These are phyloP conservation scores for Hebeloma cylindrosporum DNA, from an alignment of 768 basidiomycete genomes.

Conservation along the genomic window DNA sequence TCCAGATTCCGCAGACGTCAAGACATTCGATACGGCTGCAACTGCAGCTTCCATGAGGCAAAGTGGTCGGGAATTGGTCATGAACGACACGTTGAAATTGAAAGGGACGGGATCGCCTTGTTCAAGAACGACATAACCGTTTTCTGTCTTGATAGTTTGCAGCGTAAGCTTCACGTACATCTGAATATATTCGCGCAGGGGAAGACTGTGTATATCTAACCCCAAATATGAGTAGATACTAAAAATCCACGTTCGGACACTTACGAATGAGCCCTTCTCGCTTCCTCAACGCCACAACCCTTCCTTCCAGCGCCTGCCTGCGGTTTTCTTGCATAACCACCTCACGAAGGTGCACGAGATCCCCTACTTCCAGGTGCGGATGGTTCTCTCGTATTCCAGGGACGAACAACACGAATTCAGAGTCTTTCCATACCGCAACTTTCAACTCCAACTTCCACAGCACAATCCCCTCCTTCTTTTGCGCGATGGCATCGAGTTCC, in stretches of 20 bases:
- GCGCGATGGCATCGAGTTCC: conserved; percentile 44
- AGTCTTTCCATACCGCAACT: conserved; percentile 36
- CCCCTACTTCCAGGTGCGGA: conserved; percentile 44
- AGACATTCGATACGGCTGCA: conserved; percentile 26
- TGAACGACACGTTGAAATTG: conserved; percentile 48
- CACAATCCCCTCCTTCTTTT: conserved; percentile 43
- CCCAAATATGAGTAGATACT: background rate
- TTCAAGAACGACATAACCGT: conserved; percentile 28
- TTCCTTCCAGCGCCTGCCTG: conserved; percentile 47
- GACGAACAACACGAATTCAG: conserved; percentile 38
- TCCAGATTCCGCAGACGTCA: conserved; percentile 17
- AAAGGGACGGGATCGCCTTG: conserved; percentile 39
- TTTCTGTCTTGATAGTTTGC: conserved; percentile 21
- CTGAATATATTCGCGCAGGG: conserved; percentile 41
- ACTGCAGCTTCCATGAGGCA: conserved; percentile 45
- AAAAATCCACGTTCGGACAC: conserved; percentile 24
- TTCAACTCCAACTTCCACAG: conserved; percentile 41
- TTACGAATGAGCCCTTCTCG: conserved; percentile 47
- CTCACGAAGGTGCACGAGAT: conserved; percentile 46
- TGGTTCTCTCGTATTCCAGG: conserved; percentile 43
- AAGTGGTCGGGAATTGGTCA: conserved; percentile 43
- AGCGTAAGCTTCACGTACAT: conserved; percentile 28
- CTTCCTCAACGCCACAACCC: conserved; percentile 43
- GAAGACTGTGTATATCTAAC: conserved; percentile 40
- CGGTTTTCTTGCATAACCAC: conserved; percentile 28